Conservation (phyloP, 345 rosid genomes). For the Pugionium cornutum region DNA sequence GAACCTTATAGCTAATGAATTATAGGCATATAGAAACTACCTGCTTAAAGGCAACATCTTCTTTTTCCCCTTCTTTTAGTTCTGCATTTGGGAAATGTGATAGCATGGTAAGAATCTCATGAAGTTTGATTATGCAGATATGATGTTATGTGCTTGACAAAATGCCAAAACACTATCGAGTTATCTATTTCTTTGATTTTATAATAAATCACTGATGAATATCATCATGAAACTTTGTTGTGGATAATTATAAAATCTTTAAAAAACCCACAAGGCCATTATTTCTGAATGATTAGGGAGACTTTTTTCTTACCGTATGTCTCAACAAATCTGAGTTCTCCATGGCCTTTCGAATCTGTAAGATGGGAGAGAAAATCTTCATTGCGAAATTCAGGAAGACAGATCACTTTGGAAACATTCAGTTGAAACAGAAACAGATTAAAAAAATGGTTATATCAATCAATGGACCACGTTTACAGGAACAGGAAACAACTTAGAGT, state of each 20-base stretch:
- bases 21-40: constrained; percentile 39
- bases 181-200: background rate
- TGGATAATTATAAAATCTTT: background rate
- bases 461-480: background rate
- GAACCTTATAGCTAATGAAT: background rate
- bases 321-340: constrained; percentile 71
- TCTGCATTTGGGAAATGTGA: constrained; percentile 50
- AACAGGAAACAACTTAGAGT: background rate
- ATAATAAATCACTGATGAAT: background rate
- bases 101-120: background rate
- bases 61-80: constrained; percentile 67
- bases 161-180: constrained; percentile 4
- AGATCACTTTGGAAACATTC: background rate
- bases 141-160: background rate
- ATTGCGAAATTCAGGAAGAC: background rate
- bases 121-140: background rate
- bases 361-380: constrained; percentile 15
- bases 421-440: background rate
- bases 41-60: constrained; percentile 91
- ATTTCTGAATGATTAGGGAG: background rate
- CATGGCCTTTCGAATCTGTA: constrained; percentile 62
- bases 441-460: background rate
- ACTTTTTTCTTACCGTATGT: constrained; percentile 61
- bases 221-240: background rate
- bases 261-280: background rate